These are phyloP conservation scores for Hymenoscyphus infarciens DNA, from an alignment of 2,329 filamentous ascomycete species.

Conservation along the genomic window DNA sequence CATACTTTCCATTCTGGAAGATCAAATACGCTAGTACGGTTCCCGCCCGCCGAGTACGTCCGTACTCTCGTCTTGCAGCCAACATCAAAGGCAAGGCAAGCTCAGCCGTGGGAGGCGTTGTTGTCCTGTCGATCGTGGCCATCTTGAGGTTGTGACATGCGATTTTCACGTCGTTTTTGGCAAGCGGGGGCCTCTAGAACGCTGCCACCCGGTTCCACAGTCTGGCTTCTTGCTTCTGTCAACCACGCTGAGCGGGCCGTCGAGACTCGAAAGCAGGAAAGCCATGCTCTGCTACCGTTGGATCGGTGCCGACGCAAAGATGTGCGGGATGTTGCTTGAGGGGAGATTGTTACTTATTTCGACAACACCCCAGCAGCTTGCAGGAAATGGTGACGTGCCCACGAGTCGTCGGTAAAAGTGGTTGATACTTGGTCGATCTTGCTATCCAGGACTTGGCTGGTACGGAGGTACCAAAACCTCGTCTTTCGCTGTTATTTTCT, in stretches of 20 bases:
- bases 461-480: background rate
- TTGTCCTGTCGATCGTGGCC: slow-evolving; percentile 18
- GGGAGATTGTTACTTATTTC: slow-evolving; percentile 9
- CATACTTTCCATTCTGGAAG: background rate
- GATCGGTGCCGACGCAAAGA: slow-evolving; percentile 23
- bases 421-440: background rate
- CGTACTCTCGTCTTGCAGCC: background rate
- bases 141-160: slow-evolving; percentile 4
- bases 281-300: slow-evolving; percentile 21
- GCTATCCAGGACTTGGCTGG: background rate
- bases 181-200: slow-evolving; percentile 23
- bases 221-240: slow-evolving; percentile 19
- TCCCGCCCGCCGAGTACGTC: background rate
- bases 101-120: slow-evolving; percentile 18
- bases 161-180: background rate
- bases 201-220: slow-evolving; percentile 20
- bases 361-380: slow-evolving; percentile 6
- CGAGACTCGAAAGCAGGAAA: slow-evolving; percentile 16
- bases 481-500: background rate
- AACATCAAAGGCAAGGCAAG: slow-evolving; percentile 9
- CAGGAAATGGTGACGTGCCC: slow-evolving; percentile 1
- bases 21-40: background rate
- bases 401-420: background rate
- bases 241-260: slow-evolving; percentile 26
- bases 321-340: slow-evolving; percentile 20